Base-by-base conservation (phyloP, 345 rosid species). In the Boechera stricta region DNA sequence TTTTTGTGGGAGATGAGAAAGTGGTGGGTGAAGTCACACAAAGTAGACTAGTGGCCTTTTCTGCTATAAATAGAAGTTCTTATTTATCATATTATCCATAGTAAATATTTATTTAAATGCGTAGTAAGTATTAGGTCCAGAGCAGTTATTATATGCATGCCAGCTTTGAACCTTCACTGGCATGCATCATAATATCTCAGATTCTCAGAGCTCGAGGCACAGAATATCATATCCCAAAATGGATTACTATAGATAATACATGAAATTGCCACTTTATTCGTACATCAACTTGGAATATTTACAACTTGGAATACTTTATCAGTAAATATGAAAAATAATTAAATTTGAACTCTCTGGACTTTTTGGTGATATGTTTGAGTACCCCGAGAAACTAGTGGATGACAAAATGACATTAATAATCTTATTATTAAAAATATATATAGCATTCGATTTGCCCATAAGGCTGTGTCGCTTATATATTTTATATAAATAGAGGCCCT, bases 81-180 rank as follows among this genome's bases (percentile, higher is more conserved):
- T 42, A 18, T 49, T 44, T 12, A 31, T 32, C 4, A 33, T 52
- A 66, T 66, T 49, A 58, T 72, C 57, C 68, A 58, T 44, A 55
- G 44, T 56, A 71, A 16, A 64, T 28, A 41, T 12, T 58, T 31
- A 29, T 52, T 33, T 52, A 33, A 79, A 60, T 79, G 59, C 29
- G 35, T 42, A 32, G 51, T 59, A 72, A 65, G 39, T 49, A 55
- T 58, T 59, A 49, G 77, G 77, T 67, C 7, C 44, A 67, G 69
- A 73, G 70, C 53, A 67, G 70, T 72, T 78, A 78, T 29, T 78
- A 72, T 60, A 52, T 52, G 78, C 74, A 67, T 73, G 81, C 78
- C 74, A 78, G 81, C 81, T 78, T 77, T 35, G 13, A 66, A 58
- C 73, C 68, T 60, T 60, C 64, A 72, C 76, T 31, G 24, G 24